Conservation (phyloP, 1,284 basidiomycete genomes). For the Moesziomyces parantarcticus region DNA sequence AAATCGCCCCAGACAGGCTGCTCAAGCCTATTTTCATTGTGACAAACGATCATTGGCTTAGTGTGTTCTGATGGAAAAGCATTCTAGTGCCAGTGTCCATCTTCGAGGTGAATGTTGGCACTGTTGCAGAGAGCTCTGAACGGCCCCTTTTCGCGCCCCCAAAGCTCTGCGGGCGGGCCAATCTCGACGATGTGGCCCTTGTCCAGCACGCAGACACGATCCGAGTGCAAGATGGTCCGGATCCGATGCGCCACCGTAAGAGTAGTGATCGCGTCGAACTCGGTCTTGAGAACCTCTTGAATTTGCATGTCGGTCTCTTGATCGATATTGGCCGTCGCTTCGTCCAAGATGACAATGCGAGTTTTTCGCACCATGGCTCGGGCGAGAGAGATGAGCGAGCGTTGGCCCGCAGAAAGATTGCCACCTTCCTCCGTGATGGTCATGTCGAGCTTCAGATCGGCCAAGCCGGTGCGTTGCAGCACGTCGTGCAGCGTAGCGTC, state of each 20-base stretch:
- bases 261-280: constrained; percentile 49
- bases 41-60: no score
- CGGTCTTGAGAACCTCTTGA: constrained; percentile 19
- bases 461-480: constrained; percentile 59
- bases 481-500: constrained; percentile 60
- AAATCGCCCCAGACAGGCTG: no score
- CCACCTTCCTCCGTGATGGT: constrained; percentile 84
- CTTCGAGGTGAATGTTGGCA: constrained; percentile 7
- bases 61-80: not conserved
- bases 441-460: constrained; percentile 71
- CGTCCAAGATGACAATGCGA: constrained; percentile 40
- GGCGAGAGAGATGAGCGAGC: constrained; percentile 82
- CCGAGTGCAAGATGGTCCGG: constrained; percentile 62
- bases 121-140: constrained; percentile 25
- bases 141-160: not conserved
- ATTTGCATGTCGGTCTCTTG: constrained; percentile 47
- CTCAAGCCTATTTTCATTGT: no score
- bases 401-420: constrained; percentile 76
- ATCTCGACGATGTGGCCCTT: constrained; percentile 78
- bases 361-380: constrained; percentile 73
- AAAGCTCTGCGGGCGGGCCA: constrained; percentile 76
- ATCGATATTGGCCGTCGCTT: constrained; percentile 62
- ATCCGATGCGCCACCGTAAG: constrained; percentile 39
- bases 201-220: constrained; percentile 81
- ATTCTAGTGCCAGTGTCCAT: constrained; percentile 12